A percentile compares a stretch with the other conserved stretches of the same genome.
Evolutionary conservation across 371 early-diverging fungal genomes (phyloP).

Genomic region (Gilbertella persicaria): DNA sequence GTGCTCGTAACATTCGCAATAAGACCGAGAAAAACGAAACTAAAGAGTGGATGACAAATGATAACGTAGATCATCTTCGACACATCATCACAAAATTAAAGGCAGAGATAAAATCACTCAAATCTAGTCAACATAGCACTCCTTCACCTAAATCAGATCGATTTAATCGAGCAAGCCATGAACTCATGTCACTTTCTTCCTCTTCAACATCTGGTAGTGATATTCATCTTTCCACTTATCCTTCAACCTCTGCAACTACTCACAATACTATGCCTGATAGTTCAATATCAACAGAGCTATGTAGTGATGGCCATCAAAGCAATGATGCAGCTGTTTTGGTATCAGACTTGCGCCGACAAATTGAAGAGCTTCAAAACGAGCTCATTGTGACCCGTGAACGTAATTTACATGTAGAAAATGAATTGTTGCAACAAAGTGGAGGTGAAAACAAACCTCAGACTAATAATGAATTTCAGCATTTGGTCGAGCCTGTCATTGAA

Average conservation of each 20-base stretch:
- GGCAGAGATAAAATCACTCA: slow-evolving; percentile 51
- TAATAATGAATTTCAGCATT: slow-evolving; percentile 52
- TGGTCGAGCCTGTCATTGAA: slow-evolving; percentile 69
- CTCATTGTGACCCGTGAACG: slow-evolving; percentile 28
- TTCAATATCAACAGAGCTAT: slow-evolving; percentile 3
- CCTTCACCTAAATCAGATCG: slow-evolving; percentile 20
- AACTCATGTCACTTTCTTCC: slow-evolving; percentile 18
- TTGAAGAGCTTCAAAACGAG: slow-evolving; percentile 33
- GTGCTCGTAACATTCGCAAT: slow-evolving; percentile 88
- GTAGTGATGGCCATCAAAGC: neutral
- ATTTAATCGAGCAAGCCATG: slow-evolving; percentile 7
- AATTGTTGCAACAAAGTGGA: slow-evolving; percentile 5
- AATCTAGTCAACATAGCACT: slow-evolving; percentile 14
- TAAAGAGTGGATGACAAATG: slow-evolving; percentile 64
- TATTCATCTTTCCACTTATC: slow-evolving; percentile 5
- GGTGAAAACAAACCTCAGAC: neutral
- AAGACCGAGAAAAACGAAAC: slow-evolving; percentile 71
- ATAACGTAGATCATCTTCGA: slow-evolving; percentile 59
- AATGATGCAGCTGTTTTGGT: slow-evolving; percentile 20
- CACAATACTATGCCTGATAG: slow-evolving; percentile 22
- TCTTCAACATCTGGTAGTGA: slow-evolving; percentile 26
- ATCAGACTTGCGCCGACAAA: slow-evolving; percentile 23
- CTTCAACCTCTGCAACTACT: slow-evolving; percentile 34
- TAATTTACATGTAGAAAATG: slow-evolving; percentile 21
- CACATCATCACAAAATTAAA: slow-evolving; percentile 60